Evolutionary conservation across 106 monocot species (phyloP).

Genomic region (Ottelia alismoides): DNA sequence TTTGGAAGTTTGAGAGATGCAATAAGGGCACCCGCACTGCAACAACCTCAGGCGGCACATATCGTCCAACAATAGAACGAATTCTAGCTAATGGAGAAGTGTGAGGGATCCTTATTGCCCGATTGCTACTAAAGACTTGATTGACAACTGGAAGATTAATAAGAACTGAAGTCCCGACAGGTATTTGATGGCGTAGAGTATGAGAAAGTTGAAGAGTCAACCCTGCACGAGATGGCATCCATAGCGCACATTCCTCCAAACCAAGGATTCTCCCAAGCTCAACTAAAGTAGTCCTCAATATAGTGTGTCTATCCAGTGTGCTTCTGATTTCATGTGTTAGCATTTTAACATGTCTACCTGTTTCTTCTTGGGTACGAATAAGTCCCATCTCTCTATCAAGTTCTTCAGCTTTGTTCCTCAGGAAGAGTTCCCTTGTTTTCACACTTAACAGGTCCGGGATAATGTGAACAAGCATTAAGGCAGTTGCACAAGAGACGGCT

Average conservation of each 20-base stretch:
- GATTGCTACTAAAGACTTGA: conserved; percentile 70
- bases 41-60: conserved; percentile 66
- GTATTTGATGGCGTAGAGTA: conserved; percentile 37
- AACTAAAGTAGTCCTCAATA: conserved; percentile 74
- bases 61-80: conserved; percentile 29
- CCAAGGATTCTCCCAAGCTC: conserved; percentile 71
- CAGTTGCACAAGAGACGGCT: conserved; percentile 75
- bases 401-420: conserved; percentile 81
- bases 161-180: conserved; percentile 37
- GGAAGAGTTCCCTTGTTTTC: conserved; percentile 65
- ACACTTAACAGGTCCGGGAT: conserved; percentile 86
- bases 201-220: conserved; percentile 75
- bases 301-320: conserved; percentile 81
- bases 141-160: conserved; percentile 74
- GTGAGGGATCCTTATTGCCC: conserved; percentile 56
- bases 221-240: conserved; percentile 81
- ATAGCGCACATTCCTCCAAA: conserved; percentile 73
- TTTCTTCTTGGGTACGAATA: conserved; percentile 82
- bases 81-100: conserved; percentile 63
- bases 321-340: conserved; percentile 93
- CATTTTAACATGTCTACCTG: conserved; percentile 85
- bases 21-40: conserved; percentile 68
- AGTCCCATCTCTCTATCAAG: conserved; percentile 76
- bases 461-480: conserved; percentile 81
- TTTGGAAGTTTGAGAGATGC: conserved; percentile 86